phyloP scores from a whole-genome alignment of 148 eudicot species.

The Chenopodium berlandieri region DNA sequence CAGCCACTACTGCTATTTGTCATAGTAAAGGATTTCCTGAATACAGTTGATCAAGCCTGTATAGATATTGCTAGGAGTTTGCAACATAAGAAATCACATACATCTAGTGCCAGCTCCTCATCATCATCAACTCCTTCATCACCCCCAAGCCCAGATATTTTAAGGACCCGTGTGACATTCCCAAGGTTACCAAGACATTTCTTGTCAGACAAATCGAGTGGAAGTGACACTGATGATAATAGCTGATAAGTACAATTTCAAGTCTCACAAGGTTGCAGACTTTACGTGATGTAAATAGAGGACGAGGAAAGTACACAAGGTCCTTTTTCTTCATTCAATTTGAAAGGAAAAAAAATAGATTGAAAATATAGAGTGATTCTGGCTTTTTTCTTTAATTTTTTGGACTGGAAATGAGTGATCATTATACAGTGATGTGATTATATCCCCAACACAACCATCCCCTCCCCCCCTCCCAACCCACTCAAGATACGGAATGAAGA shows the following conservation, averaged over 20 bases:
- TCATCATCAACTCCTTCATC: constrained; percentile 27
- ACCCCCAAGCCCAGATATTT: constrained; percentile 30
- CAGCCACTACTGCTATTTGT: constrained; percentile 59
- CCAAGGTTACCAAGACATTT: constrained; percentile 72
- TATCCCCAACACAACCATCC: not conserved
- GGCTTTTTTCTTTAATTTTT: constrained; percentile 21
- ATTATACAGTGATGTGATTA: not conserved
- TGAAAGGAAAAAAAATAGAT: constrained; percentile 6
- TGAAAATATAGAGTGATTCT: constrained; percentile 23
- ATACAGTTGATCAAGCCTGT: constrained; percentile 72
- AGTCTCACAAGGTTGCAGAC: not conserved
- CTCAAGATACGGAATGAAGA: not conserved
- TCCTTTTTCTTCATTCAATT: constrained; percentile 16
- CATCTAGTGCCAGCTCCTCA: constrained; percentile 21
- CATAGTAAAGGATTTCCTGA: constrained; percentile 63
- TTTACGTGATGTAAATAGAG: constrained; percentile 26
- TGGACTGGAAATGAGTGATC: constrained; percentile 9
- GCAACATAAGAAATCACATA: constrained; percentile 44
- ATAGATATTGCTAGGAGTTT: constrained; percentile 54
- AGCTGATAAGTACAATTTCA: constrained; percentile 11
- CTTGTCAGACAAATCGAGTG: constrained; percentile 52
- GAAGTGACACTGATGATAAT: constrained; percentile 52
- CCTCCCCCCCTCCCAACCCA: not conserved
- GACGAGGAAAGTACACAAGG: constrained; percentile 27
- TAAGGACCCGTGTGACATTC: constrained; percentile 56